Conservation (phyloP, 1,284 basidiomycete genomes). For the Neolentinus lepideus region DNA sequence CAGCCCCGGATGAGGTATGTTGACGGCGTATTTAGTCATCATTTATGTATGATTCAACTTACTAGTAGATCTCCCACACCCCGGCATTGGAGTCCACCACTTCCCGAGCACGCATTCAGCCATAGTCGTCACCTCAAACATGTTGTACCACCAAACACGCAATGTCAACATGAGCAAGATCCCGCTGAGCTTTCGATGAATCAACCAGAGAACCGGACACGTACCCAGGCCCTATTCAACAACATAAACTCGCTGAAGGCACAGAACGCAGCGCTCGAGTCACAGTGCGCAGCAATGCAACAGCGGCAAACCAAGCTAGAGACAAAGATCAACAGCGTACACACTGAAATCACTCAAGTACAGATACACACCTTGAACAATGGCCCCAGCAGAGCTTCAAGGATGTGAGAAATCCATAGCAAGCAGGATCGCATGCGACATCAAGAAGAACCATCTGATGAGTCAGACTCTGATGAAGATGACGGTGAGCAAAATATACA, state of each 20-base stretch:
- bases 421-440: not conserved
- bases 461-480: not conserved
- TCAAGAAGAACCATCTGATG: not conserved
- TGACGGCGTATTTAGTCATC: not conserved
- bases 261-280: not conserved
- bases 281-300: not conserved
- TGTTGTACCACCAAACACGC: not conserved
- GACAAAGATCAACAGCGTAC: not conserved
- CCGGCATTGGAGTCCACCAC: not conserved
- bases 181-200: too few species aligned
- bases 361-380: not conserved
- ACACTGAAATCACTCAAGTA: not conserved
- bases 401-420: not conserved
- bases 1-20: not conserved
- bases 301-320: not conserved
- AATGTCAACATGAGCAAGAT: too few species aligned
- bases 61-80: not conserved
- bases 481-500: not conserved
- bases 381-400: not conserved
- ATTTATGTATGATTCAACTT: not conserved
- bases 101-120: not conserved
- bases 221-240: not conserved
- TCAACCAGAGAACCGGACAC: not conserved
- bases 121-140: not conserved
- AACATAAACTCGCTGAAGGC: not conserved